A percentile compares a stretch with the other conserved stretches of the same genome.
Conservation (phyloP, 345 rosid species). For the Eucalyptus sideroxylon region DNA sequence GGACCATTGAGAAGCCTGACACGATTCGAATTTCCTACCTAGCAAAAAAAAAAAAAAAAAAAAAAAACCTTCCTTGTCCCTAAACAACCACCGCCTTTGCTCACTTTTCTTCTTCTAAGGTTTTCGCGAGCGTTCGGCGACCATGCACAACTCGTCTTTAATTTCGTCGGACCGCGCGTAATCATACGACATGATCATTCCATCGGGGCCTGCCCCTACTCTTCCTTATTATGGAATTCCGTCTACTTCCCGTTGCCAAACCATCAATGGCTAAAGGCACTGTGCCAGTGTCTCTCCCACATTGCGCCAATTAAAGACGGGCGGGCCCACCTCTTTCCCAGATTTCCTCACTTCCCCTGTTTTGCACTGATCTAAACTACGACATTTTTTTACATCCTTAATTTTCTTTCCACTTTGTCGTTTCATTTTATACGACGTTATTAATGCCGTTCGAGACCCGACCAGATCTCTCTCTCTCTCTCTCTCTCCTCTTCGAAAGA, state of each 20-base stretch:
- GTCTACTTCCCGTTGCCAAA: not conserved
- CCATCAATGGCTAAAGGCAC: not conserved
- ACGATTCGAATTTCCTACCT: accelerated
- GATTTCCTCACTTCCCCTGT: not conserved
- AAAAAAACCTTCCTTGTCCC: not conserved
- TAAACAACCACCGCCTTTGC: not conserved
- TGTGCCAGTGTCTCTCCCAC: not conserved
- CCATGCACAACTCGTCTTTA: not conserved
- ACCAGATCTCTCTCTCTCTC: not conserved
- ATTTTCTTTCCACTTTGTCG: not conserved
- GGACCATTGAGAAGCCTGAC: not conserved
- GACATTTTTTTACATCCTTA: not conserved
- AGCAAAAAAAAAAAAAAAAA: not conserved
- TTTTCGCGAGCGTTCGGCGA: not conserved
- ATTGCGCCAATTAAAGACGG: not conserved
- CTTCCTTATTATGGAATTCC: not conserved
- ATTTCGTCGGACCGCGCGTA: not conserved
- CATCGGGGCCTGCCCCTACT: not conserved
- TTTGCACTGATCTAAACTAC: not conserved
- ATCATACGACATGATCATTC: not conserved
- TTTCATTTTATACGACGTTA: not conserved
- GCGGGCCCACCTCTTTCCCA: not conserved
- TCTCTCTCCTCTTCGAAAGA: not conserved
- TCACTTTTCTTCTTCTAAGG: not conserved
- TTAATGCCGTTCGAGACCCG: not conserved